Base-by-base conservation (phyloP, 179 eudicot genomes). In the Nepenthes alata region DNA sequence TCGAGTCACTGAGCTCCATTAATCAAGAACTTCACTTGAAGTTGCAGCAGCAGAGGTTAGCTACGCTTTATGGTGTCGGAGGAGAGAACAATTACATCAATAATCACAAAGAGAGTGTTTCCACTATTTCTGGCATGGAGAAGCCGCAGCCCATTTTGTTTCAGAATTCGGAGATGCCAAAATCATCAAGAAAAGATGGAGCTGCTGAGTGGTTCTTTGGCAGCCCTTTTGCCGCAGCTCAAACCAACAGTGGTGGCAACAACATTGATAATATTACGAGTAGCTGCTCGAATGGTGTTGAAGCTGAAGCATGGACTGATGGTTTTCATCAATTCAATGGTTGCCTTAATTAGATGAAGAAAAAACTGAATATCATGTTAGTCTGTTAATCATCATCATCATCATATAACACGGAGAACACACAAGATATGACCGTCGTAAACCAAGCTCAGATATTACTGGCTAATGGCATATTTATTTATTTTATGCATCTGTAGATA, bases 1-100 rank as follows among this genome's bases (percentile, higher is more conserved):
- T 88, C 2, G 96, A 86, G 72, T 88, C 97, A 0, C 61, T 90
- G 74, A 90, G 97, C 65, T 83, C 85, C 0, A 85, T 87, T 13
- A 90, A 90, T 68, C 97, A 87, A 62, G 97, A 90, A 57, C 74
- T 90, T 72, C 97, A 90, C 74, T 90, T 86, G 93, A 90, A 85
- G 65, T 36, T 90, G 5, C 95, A 85, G 62, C 93, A 85, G 35
- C 90, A 90, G 60, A 79, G 97, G 63, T 37, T 87, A 45, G 84
- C 78, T 1, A 64, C 74, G 74, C 71, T 87, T n/a, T 81, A 70
- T n/a, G 81, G 74, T 2, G 72, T 61, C 53, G 37, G 9, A 4
- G 54, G 16, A 8, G 37, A 71, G 16, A 53, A 64, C 54, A 75
- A 78, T 16, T 70, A 64, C 9, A n/a, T 14, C 14, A 16, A 44